Percentiles rank a stretch among this genome's conserved stretches.
phyloP scores from a whole-genome alignment of 2,329 filamentous ascomycete genomes.

The Sordariomycetes sp. region DNA sequence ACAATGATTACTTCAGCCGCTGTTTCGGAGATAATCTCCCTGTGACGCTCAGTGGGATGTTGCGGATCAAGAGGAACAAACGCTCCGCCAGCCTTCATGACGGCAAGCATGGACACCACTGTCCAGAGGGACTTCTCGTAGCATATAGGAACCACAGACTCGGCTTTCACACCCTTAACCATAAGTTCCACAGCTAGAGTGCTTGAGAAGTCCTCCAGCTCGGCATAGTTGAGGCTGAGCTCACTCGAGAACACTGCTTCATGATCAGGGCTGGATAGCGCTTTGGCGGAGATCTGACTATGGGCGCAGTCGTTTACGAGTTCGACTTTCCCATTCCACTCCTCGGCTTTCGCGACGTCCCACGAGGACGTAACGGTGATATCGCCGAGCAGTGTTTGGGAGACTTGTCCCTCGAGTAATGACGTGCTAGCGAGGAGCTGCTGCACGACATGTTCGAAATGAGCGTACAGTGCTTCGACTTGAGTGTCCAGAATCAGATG shows the following conservation, averaged over 20 bases:
- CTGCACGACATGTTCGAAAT: conserved; percentile 1
- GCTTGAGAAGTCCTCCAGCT: conserved; percentile 2
- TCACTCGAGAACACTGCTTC: conserved; percentile 5
- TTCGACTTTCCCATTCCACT: background rate
- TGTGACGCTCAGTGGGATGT: conserved; percentile 4
- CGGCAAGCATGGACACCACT: conserved; percentile 15
- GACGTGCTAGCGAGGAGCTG: conserved; percentile 2
- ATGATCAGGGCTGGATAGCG: conserved; percentile 2
- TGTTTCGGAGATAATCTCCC: conserved; percentile 1
- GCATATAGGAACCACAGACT: conserved; percentile 14
- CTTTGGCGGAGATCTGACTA: conserved; percentile 5
- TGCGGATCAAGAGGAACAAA: conserved; percentile 17
- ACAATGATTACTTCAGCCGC: conserved; percentile 4
- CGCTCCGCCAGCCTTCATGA: conserved; percentile 17
- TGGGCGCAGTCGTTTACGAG: conserved; percentile 9
- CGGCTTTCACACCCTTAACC: too few species aligned
- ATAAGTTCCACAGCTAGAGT: conserved; percentile 2
- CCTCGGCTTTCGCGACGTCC: background rate
- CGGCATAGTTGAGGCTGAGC: conserved; percentile 1
- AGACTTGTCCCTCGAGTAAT: too few species aligned
- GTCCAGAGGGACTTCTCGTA: background rate
- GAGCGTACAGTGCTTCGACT: background rate
- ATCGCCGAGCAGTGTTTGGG: too few species aligned
- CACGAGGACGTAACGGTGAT: background rate
- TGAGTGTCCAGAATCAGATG: background rate